Conservation (phyloP, 1,284 basidiomycete genomes). For the Moesziomyces sp. region DNA sequence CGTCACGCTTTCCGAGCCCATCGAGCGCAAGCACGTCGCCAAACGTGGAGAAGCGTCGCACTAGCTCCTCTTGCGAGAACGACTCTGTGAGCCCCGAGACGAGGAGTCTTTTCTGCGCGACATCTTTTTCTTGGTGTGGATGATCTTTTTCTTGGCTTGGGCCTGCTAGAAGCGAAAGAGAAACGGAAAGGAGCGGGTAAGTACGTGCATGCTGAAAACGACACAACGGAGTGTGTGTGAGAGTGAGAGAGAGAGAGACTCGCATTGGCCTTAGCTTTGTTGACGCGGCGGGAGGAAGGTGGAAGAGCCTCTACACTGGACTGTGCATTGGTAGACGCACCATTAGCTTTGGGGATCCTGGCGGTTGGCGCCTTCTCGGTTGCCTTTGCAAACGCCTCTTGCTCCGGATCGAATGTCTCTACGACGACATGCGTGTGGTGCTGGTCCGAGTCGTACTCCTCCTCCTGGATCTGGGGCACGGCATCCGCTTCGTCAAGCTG, state of each 20-base stretch:
- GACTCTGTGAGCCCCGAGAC: conserved; percentile 58
- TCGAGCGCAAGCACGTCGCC: conserved; percentile 51
- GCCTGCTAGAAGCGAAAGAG: conserved; percentile 16
- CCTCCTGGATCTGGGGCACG: conserved; percentile 25
- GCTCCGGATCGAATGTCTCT: conserved; percentile 48
- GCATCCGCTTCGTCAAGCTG: conserved; percentile 11
- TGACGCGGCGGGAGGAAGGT: conserved; percentile 51
- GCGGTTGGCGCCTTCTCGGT: conserved; percentile 11
- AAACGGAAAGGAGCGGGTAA: conserved; percentile 1
- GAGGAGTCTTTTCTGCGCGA: conserved; percentile 53
- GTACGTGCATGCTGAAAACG: background rate
- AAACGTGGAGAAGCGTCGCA: conserved; percentile 53
- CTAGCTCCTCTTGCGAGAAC: conserved; percentile 54
- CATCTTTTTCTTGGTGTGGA: conserved; percentile 52
- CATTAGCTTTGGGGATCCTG: conserved; percentile 23
- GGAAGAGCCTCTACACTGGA: conserved; percentile 49
- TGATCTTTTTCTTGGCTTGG: conserved; percentile 41
- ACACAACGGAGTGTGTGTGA: background rate
- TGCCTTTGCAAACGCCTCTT: conserved; percentile 38
- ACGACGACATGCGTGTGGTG: conserved; percentile 52
- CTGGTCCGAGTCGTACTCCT: conserved; percentile 48
- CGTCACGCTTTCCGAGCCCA: conserved; percentile 48
- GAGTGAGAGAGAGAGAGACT: conserved; percentile 24
- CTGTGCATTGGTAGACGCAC: conserved; percentile 24
- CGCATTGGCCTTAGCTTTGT: conserved; percentile 58